Base-by-base conservation (phyloP, 1,284 basidiomycete genomes). In the Schizophyllum commune region DNA sequence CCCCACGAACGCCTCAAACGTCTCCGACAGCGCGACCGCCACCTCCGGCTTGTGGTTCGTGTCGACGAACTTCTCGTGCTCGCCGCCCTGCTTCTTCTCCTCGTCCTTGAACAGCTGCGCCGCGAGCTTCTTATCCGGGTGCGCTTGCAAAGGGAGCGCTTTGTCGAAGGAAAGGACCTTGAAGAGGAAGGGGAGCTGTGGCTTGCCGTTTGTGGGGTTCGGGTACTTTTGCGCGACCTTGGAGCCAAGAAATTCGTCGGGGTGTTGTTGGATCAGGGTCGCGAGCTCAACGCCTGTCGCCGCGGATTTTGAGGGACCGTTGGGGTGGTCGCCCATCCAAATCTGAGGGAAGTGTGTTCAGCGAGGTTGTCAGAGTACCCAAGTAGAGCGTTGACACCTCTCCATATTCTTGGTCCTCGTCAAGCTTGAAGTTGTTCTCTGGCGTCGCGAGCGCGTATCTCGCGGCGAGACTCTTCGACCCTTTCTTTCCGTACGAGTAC, bases 291-390 rank as follows among this genome's bases (percentile, higher is more conserved):
- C 65, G 2, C 68, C 66, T 27, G 71, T 63, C 0, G 67, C 65
- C 27, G 69, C 64, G 47, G 81, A 69, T 58, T 72, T 73, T 17
- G 83, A 80, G 0, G 85, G 84, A 33, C 82, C 70, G 3, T 77
- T 81, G 0, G 82, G 76, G 68, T 89, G 85, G 0, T 86, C 87
- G 15, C 86, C 86, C 84, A 89, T 87, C 86, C 86, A 88, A 32
- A 84, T 73, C 81, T 84, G n/a, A n/a, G n/a, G n/a, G n/a, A n/a
- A n/a, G n/a, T n/a, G n/a, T n/a, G n/a, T n/a, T n/a, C n/a, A n/a
- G n/a, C n/a, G n/a, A n/a, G n/a, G n/a, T n/a, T n/a, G n/a, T n/a
- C n/a, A n/a, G n/a, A n/a, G n/a, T n/a, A n/a, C n/a, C n/a, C n/a
- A n/a, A n/a, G n/a, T 13, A 47, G 13, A 47, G 39, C 34, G 8